Percentiles rank a stretch among this genome's conserved stretches.
Evolutionary conservation across 2,329 filamentous ascomycete genomes (phyloP).

Genomic region (Penicillium sp.): DNA sequence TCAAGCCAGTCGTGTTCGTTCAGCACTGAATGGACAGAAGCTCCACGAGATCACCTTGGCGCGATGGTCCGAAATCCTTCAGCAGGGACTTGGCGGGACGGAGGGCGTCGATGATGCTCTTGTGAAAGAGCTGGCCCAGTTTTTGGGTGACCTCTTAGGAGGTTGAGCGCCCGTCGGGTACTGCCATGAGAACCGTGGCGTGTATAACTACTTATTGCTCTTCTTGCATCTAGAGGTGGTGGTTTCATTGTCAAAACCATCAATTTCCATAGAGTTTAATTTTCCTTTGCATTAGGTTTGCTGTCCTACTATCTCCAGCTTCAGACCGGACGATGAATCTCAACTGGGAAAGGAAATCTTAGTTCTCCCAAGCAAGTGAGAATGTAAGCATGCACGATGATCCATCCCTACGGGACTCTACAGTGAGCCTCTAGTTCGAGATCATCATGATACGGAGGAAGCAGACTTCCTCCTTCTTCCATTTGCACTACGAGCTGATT

Average conservation of each 20-base stretch:
- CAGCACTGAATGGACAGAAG: slow-evolving; percentile 38
- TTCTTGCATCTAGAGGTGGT: too few species aligned
- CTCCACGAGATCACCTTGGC: slow-evolving; percentile 48
- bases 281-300: too few species aligned
- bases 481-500: not conserved
- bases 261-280: too few species aligned
- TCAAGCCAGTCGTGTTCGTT: slow-evolving; percentile 35
- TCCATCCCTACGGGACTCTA: not conserved
- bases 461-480: not conserved
- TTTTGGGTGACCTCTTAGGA: slow-evolving; percentile 29
- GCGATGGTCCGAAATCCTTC: slow-evolving; percentile 29
- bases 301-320: too few species aligned
- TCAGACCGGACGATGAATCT: too few species aligned
- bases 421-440: not conserved
- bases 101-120: slow-evolving; percentile 13
- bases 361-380: too few species aligned
- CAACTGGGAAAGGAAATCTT: too few species aligned
- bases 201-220: slow-evolving; percentile 5
- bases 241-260: too few species aligned
- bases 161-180: slow-evolving; percentile 5
- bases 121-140: slow-evolving; percentile 25
- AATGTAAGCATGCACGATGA: not conserved
- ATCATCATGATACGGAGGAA: not conserved
- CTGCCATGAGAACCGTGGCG: not conserved
- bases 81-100: slow-evolving; percentile 15